Conservation (phyloP, 768 basidiomycete genomes). For the Panaeolus papilionaceus region DNA sequence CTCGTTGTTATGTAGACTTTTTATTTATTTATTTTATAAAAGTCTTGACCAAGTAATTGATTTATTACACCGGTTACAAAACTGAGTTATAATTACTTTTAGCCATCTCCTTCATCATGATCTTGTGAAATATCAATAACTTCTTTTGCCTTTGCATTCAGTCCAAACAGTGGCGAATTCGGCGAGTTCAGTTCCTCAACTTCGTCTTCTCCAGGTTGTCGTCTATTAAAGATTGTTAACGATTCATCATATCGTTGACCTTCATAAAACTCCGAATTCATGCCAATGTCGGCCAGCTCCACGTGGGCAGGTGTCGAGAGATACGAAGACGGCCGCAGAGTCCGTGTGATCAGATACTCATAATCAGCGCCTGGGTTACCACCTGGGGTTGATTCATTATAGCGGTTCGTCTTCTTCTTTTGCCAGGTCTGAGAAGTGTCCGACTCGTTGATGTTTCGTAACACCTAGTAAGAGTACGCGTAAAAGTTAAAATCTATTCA, state of each 20-base stretch:
- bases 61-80: neutral
- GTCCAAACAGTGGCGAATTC: slow-evolving; percentile 17
- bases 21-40: neutral
- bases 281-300: slow-evolving; percentile 49
- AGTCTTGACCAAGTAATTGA: too few relatives aligned
- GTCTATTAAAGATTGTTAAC: slow-evolving; percentile 51
- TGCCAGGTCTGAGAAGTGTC: slow-evolving; percentile 22
- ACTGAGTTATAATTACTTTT: neutral
- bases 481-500: slow-evolving; percentile 4
- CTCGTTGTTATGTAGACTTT: slow-evolving; percentile 11
- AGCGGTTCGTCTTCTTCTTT: slow-evolving; percentile 24
- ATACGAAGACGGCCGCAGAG: slow-evolving; percentile 45
- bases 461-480: slow-evolving; percentile 40
- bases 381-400: slow-evolving; percentile 20
- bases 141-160: neutral
- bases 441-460: slow-evolving; percentile 38
- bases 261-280: slow-evolving; percentile 43
- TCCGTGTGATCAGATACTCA: slow-evolving; percentile 53
- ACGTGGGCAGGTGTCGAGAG: slow-evolving; percentile 46
- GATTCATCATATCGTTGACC: slow-evolving; percentile 46
- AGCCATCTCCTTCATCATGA: neutral
- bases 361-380: slow-evolving; percentile 48
- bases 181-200: slow-evolving; percentile 19
- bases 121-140: neutral
- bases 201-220: slow-evolving; percentile 13